A percentile compares a stretch with the other conserved stretches of the same genome.
These are phyloP conservation scores for Myrica gale DNA, from an alignment of 306 rosid species.

Conservation along the genomic window DNA sequence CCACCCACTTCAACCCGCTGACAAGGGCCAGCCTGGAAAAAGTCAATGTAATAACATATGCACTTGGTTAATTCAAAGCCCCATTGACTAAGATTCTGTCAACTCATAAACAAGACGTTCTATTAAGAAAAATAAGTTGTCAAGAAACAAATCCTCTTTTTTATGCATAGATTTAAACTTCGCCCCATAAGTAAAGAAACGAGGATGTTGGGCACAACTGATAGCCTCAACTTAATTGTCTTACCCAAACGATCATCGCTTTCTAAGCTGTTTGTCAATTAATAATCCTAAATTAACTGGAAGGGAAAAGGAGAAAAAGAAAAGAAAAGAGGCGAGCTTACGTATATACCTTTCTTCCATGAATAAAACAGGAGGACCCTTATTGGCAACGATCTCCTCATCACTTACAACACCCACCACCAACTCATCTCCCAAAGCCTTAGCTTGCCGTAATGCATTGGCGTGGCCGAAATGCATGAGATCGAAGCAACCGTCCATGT, in stretches of 20 bases:
- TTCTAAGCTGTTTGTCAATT: neutral
- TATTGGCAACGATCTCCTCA: slow-evolving; percentile 83
- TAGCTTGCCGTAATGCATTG: slow-evolving; percentile 97
- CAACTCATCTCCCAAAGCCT: slow-evolving; percentile 91
- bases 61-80: slow-evolving; percentile 1
- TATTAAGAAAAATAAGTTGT: too few relatives aligned
- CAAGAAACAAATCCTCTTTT: neutral
- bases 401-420: slow-evolving; percentile 91
- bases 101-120: neutral
- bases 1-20: slow-evolving; percentile 99
- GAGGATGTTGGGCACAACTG: neutral
- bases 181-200: neutral
- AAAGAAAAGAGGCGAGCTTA: neutral
- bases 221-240: too few relatives aligned
- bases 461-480: slow-evolving; percentile 99
- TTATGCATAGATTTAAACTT: neutral
- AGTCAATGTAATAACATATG: slow-evolving; percentile 22
- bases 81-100: neutral
- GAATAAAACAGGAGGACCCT: slow-evolving; percentile 93
- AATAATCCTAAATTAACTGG: neutral
- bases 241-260: neutral
- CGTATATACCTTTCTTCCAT: slow-evolving; percentile 79
- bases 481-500: slow-evolving; percentile 99
- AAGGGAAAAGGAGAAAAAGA: neutral
- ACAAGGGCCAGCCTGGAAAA: slow-evolving; percentile 78